A percentile compares a stretch with the other conserved stretches of the same genome.
Evolutionary conservation across 495 filamentous ascomycete species (phyloP).

Genomic region (Aspergillus indologenus): DNA sequence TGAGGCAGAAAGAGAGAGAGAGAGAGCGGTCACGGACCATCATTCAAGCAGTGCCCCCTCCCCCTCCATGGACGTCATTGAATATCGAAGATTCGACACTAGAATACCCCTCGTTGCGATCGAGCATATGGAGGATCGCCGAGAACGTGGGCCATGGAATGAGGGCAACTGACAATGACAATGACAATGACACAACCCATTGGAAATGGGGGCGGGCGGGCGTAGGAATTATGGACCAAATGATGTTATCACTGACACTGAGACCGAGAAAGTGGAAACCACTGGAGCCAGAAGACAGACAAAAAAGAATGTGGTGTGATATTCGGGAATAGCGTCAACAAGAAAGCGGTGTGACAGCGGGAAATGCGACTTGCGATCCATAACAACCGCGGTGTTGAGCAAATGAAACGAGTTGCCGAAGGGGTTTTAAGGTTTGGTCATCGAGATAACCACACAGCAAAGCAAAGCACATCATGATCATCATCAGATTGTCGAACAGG

Average conservation of each 20-base stretch:
- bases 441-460: slow-evolving; percentile 10
- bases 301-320: slow-evolving; percentile 24
- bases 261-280: slow-evolving; percentile 9
- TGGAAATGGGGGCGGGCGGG: slow-evolving; percentile 9
- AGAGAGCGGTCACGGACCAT: neutral
- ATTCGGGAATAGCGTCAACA: slow-evolving; percentile 5
- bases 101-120: slow-evolving; percentile 7
- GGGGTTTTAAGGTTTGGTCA: slow-evolving; percentile 1
- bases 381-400: neutral
- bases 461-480: neutral
- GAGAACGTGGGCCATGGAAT: slow-evolving; percentile 14
- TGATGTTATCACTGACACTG: slow-evolving; percentile 14
- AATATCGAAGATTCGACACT: neutral
- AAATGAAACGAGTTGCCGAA: neutral
- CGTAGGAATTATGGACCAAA: slow-evolving; percentile 20
- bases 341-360: slow-evolving; percentile 23
- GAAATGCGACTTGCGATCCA: slow-evolving; percentile 4
- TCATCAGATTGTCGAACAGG: neutral
- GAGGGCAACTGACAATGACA: slow-evolving; percentile 3
- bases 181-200: neutral
- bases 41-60: neutral
- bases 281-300: slow-evolving; percentile 5
- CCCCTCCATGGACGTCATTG: slow-evolving; percentile 14
- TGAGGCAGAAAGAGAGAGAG: neutral
- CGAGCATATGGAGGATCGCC: slow-evolving; percentile 15